Evolutionary conservation across 1,284 basidiomycete genomes (phyloP).

Genomic region (Anthracocystis panici-leucophaei): DNA sequence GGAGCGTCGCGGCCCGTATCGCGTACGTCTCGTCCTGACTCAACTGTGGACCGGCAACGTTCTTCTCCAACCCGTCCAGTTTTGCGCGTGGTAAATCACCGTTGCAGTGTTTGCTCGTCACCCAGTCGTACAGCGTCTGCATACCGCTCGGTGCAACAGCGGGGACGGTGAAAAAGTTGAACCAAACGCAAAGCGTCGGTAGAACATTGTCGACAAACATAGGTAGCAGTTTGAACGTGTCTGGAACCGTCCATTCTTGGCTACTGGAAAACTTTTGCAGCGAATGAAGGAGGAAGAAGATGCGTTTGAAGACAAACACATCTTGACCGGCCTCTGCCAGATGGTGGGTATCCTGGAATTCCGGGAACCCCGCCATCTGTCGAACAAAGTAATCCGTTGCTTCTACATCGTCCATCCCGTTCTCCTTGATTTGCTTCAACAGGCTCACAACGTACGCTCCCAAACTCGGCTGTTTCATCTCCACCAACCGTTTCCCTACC

Average conservation of each 20-base stretch:
- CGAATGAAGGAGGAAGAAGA: constrained; percentile 82
- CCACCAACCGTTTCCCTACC: constrained; percentile 78
- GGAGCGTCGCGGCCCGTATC: constrained; percentile 55
- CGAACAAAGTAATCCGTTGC: constrained; percentile 12
- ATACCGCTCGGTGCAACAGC: constrained; percentile 17
- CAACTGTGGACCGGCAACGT: constrained; percentile 37
- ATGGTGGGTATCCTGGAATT: constrained; percentile 57
- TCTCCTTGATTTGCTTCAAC: constrained; percentile 74
- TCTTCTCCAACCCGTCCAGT: background rate
- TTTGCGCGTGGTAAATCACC: constrained; percentile 5
- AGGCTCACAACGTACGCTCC: constrained; percentile 80
- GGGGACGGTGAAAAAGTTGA: constrained; percentile 80
- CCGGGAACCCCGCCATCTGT: constrained; percentile 37
- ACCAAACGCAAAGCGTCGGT: constrained; percentile 82
- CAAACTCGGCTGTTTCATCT: constrained; percentile 77
- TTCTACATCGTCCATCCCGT: constrained; percentile 51
- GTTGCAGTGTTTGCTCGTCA: constrained; percentile 4
- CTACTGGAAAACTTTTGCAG: constrained; percentile 72
- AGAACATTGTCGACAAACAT: constrained; percentile 88
- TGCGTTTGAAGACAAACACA: constrained; percentile 89
- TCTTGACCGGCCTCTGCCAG: constrained; percentile 16
- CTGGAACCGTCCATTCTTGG: constrained; percentile 62
- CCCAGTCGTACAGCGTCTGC: constrained; percentile 27
- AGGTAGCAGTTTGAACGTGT: constrained; percentile 73
- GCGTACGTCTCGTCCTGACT: constrained; percentile 56